Conservation (phyloP, 164 flowering plant species). For the Sedum album region DNA sequence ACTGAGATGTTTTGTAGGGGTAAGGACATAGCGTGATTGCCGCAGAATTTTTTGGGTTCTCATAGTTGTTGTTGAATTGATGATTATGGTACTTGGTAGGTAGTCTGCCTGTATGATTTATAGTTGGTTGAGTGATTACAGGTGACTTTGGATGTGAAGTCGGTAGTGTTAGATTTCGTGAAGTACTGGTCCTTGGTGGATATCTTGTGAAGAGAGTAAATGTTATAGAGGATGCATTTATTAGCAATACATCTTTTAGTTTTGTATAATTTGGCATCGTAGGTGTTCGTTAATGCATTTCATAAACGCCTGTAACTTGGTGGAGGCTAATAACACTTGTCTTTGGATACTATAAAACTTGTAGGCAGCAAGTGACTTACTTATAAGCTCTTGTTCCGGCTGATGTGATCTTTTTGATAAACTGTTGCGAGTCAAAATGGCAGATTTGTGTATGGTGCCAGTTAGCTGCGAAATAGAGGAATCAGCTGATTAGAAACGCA, state of each 20-base stretch:
- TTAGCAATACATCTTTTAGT: background rate
- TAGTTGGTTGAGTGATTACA: background rate
- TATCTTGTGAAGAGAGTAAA: slow-evolving; percentile 2
- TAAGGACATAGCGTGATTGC: background rate
- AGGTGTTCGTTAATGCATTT: too few relatives aligned
- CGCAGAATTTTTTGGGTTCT: background rate
- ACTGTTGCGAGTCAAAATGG: too few relatives aligned
- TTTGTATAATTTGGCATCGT: too few relatives aligned
- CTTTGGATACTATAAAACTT: too few relatives aligned
- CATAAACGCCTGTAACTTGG: too few relatives aligned
- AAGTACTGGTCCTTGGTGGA: background rate
- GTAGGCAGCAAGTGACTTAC: too few relatives aligned
- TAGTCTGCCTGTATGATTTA: background rate
- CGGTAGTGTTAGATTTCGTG: background rate
- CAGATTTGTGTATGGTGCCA: slow-evolving; percentile 26
- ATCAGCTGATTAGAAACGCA: slow-evolving; percentile 31
- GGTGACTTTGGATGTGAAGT: background rate
- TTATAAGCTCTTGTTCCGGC: too few relatives aligned
- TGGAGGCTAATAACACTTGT: too few relatives aligned
- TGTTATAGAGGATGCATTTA: background rate
- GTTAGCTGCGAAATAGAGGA: slow-evolving; percentile 62
- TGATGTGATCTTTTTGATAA: too few relatives aligned
- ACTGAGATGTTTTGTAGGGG: background rate
- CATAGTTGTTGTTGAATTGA: background rate
- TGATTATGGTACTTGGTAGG: background rate